Percentiles rank a stretch among this genome's conserved stretches.
Conservation (phyloP, 116 monocot species). For the Dioscorea cayenensis region DNA sequence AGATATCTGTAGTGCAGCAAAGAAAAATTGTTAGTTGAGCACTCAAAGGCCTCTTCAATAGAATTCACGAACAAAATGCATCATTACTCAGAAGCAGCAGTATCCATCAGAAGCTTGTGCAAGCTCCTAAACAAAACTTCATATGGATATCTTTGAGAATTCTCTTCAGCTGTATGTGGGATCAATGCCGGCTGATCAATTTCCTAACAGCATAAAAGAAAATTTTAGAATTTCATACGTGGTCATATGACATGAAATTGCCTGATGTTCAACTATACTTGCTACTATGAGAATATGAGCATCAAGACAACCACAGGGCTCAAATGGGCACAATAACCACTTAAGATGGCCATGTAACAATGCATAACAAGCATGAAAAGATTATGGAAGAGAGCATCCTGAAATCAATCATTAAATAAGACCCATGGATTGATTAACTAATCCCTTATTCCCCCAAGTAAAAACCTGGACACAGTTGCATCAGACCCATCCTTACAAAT, state of each 20-base stretch:
- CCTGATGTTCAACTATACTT: too few species aligned
- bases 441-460: not conserved
- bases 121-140: constrained; percentile 98
- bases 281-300: too few species aligned
- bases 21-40: too few species aligned
- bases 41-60: not conserved
- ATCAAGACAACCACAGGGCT: too few species aligned
- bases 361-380: not conserved
- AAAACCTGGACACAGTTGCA: too few species aligned
- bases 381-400: not conserved
- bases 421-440: not conserved
- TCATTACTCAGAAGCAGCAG: constrained; percentile 93
- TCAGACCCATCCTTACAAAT: too few species aligned
- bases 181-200: constrained; percentile 98
- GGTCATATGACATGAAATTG: too few species aligned
- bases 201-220: constrained; percentile 41
- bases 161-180: constrained; percentile 99
- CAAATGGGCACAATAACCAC: too few species aligned
- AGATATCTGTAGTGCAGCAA: too few species aligned
- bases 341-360: too few species aligned
- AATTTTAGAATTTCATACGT: not conserved
- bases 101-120: constrained; percentile 98
- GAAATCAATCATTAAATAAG: not conserved
- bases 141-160: constrained; percentile 88
- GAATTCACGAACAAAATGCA: not conserved